Evolutionary conservation across 768 basidiomycete genomes (phyloP), one percentile per base, ranked within the genome.

Genomic region (Chlorophyllum brunneum): DNA sequence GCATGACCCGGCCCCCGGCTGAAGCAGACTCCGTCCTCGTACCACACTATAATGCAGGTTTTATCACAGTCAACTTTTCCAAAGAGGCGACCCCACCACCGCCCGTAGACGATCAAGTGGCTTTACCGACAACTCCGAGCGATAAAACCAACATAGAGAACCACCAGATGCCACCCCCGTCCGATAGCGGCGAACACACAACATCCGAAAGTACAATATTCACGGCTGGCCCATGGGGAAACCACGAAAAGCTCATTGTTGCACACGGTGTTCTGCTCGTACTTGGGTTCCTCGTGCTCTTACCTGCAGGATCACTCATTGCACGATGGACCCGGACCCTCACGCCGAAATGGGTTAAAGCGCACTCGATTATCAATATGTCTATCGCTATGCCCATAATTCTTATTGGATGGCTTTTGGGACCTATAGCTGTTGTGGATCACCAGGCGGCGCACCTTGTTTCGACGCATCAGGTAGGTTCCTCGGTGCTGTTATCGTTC

Each of bases 271-370:
- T 77, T 41, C 59, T 81, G 22, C 71, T 78, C 8, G 70, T 76
- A 7, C 56, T 80, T 29, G 83, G 81, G 0, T 82, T 85, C 63
- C 65, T 84, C 51, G 64, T 85, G 20, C 55, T 85, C 31, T 65
- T 85, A 1, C 84, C 84, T 4, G 49, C 73, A 6, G 79, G 81
- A 7, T 71, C 75, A 0, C 66, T 86, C 34, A 61, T 80, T 26
- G 82, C 79, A 10, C 75, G 83, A 18, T 81, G 75, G 70, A 70
- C 71, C 15, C 67, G 84, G 43, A 76, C 78, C 2, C 65, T 78
- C 53, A 76, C 75, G 4, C 63, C 69, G 9, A 67, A 65, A 48
- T 86, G 84, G 84, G 77, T 83, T 64, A 74, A 70, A n/a, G 65
- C 67, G 2, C 85, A 87, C 57, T 72, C 73, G 68, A 59, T 75